Percentiles rank a stretch among this genome's conserved stretches.
Conservation (phyloP, 768 basidiomycete genomes). For the Phaeotremella skinneri region DNA sequence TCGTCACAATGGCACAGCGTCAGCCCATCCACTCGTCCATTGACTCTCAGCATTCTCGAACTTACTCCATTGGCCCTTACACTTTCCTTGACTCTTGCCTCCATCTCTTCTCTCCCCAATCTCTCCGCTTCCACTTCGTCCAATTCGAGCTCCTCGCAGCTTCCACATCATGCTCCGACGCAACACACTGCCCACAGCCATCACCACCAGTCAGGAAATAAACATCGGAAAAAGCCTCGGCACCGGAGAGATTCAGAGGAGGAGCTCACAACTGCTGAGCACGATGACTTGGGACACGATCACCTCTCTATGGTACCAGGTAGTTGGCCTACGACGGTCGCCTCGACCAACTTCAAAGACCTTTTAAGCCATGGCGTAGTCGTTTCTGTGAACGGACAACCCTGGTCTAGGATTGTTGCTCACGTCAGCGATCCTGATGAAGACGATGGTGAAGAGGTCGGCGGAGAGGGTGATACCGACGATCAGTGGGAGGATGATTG, state of each 20-base stretch:
- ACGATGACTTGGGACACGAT: slow-evolving; percentile 17
- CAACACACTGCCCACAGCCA: slow-evolving; percentile 17
- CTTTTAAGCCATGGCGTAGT: slow-evolving; percentile 50
- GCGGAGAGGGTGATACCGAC: slow-evolving; percentile 12
- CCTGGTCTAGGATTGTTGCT: slow-evolving; percentile 50
- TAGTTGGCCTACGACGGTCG: slow-evolving; percentile 14
- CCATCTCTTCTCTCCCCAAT: slow-evolving; percentile 9
- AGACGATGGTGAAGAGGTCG: slow-evolving; percentile 15
- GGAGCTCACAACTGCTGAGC: slow-evolving; percentile 34
- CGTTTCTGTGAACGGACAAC: slow-evolving; percentile 49
- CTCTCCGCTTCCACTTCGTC: slow-evolving; percentile 10
- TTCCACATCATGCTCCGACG: slow-evolving; percentile 6
- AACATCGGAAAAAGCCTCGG: slow-evolving; percentile 16
- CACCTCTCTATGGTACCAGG: slow-evolving; percentile 11
- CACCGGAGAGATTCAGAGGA: slow-evolving; percentile 37
- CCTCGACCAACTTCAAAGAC: slow-evolving; percentile 42
- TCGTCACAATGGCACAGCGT: slow-evolving; percentile 46
- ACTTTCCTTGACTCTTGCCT: slow-evolving; percentile 45
- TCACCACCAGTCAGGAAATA: slow-evolving; percentile 11
- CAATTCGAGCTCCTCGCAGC: slow-evolving; percentile 1
- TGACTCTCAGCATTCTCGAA: slow-evolving; percentile 48
- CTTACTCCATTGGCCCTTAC: slow-evolving; percentile 50
- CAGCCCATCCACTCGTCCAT: slow-evolving; percentile 46
- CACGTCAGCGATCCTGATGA: slow-evolving; percentile 42
- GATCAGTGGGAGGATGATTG: slow-evolving; percentile 21